These are phyloP conservation scores for Pestalotiopsis sp. DNA, from an alignment of 2,329 filamentous ascomycete genomes.

Conservation along the genomic window DNA sequence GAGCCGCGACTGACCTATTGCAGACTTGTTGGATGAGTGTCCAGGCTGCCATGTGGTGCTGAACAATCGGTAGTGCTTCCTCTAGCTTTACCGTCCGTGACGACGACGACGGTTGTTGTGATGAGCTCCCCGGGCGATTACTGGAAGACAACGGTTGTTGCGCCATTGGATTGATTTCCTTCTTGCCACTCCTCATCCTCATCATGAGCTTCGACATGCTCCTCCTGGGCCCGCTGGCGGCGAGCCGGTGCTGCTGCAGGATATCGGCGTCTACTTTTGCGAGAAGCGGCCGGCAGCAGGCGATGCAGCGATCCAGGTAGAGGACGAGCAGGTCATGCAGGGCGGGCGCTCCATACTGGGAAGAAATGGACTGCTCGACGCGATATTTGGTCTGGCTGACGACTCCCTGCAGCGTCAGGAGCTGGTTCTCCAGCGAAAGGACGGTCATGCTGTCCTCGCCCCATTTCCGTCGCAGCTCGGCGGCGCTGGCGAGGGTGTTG, in stretches of 20 bases:
- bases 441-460: background rate
- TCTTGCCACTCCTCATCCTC: background rate
- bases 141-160: background rate
- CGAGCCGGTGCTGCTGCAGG: background rate
- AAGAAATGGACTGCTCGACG: background rate
- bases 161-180: background rate
- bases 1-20: background rate
- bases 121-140: background rate
- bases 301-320: background rate
- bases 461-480: constrained; percentile 3
- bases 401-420: background rate
- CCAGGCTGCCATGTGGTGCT: background rate
- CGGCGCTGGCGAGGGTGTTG: background rate
- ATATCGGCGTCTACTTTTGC: background rate
- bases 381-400: background rate
- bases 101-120: background rate
- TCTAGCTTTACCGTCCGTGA: background rate
- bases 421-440: background rate
- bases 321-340: background rate
- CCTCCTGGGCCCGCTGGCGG: background rate
- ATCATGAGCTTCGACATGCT: background rate
- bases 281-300: constrained; percentile 1
- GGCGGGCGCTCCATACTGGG: background rate
- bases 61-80: background rate
- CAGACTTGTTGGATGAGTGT: background rate